These are phyloP conservation scores for Phaeosphaeria sp. DNA, from an alignment of 2,329 filamentous ascomycete genomes.

Conservation along the genomic window DNA sequence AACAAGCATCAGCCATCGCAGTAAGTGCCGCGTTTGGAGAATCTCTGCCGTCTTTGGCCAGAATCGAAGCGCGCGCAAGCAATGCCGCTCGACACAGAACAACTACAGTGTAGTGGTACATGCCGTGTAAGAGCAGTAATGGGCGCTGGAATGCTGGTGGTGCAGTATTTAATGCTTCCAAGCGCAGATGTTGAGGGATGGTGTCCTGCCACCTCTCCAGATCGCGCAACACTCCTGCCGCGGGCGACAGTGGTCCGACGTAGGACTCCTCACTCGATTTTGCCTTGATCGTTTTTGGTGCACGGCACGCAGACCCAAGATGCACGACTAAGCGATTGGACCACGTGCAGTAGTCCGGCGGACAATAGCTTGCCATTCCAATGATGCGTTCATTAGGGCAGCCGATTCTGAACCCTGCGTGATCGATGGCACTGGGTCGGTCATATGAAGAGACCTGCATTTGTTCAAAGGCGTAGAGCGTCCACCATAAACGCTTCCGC, in stretches of 20 bases:
- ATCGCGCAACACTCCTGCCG: slow-evolving; percentile 47
- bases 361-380: slow-evolving; percentile 36
- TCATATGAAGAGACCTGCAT: slow-evolving; percentile 54
- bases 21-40: slow-evolving; percentile 34
- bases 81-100: slow-evolving; percentile 49
- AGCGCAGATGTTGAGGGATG: slow-evolving; percentile 47
- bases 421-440: slow-evolving; percentile 53
- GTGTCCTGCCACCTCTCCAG: slow-evolving; percentile 48
- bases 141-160: slow-evolving; percentile 46
- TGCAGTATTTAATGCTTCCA: slow-evolving; percentile 41
- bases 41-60: slow-evolving; percentile 35
- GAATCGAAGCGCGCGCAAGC: slow-evolving; percentile 44
- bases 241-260: slow-evolving; percentile 47
- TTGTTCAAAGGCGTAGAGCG: slow-evolving; percentile 57
- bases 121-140: slow-evolving; percentile 48
- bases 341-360: slow-evolving; percentile 49
- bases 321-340: slow-evolving; percentile 47
- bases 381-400: slow-evolving; percentile 48
- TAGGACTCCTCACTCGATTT: slow-evolving; percentile 46
- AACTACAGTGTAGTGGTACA: slow-evolving; percentile 50
- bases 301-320: slow-evolving; percentile 48
- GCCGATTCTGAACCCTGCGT: slow-evolving; percentile 42
- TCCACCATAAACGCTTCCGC: slow-evolving; percentile 61
- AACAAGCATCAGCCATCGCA: slow-evolving; percentile 47
- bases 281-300: slow-evolving; percentile 41